A percentile compares a stretch with the other conserved stretches of the same genome.
Conservation (phyloP, 805 yeast genomes). For the Wickerhamomyces queroliae region DNA sequence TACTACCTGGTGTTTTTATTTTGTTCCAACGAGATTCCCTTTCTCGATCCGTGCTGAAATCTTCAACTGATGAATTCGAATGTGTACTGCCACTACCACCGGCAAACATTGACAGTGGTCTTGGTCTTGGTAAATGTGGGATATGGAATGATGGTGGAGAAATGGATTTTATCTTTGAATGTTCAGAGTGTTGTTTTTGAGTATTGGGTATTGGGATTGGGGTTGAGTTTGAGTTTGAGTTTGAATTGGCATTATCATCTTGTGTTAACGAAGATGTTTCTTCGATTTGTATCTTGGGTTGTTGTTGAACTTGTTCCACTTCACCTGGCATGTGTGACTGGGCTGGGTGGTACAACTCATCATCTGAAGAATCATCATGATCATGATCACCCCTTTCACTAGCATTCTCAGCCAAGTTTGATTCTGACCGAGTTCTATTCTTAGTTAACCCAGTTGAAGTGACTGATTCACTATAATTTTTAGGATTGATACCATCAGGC, state of each 20-base stretch:
- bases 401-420: neutral
- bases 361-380: neutral
- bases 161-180: neutral
- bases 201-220: neutral
- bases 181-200: neutral
- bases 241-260: too few relatives aligned
- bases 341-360: neutral
- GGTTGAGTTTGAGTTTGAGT: neutral
- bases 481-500: conserved; percentile 32
- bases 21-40: conserved; percentile 24
- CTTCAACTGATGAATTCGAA: neutral
- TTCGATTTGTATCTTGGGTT: neutral
- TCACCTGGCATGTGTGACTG: neutral
- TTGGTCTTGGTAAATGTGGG: conserved; percentile 1
- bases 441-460: neutral
- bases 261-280: too few relatives aligned
- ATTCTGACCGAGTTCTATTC: neutral
- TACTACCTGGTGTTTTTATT: conserved; percentile 4
- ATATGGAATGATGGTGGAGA: neutral
- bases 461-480: conserved; percentile 19
- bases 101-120: conserved; percentile 20
- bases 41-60: conserved; percentile 13
- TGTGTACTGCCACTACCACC: too few relatives aligned
- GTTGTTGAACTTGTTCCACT: neutral
- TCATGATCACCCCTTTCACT: neutral